phyloP scores from a whole-genome alignment of 164 flowering plant genomes.

The Tinospora cordifolia region DNA sequence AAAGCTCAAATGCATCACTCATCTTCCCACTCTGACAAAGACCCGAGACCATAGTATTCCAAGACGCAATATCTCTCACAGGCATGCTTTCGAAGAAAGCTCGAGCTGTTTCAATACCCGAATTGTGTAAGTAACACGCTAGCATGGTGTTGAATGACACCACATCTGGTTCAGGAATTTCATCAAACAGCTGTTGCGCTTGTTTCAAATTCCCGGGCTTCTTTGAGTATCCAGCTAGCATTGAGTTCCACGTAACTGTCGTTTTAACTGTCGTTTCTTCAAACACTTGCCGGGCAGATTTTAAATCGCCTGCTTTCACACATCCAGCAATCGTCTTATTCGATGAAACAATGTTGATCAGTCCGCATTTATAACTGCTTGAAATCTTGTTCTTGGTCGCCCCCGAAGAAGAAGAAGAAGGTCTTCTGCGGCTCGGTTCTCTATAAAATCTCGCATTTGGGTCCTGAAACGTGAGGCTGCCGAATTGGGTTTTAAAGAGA shows the following conservation, averaged over 20 bases:
- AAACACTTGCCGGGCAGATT: slow-evolving; percentile 15
- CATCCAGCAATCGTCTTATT: slow-evolving; percentile 14
- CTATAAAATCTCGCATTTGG: slow-evolving; percentile 16
- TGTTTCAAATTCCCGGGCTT: slow-evolving; percentile 21
- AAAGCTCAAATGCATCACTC: slow-evolving; percentile 16
- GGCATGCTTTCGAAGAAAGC: slow-evolving; percentile 20
- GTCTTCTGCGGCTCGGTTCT: slow-evolving; percentile 1
- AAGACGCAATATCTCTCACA: slow-evolving; percentile 20
- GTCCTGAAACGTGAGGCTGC: slow-evolving; percentile 8
- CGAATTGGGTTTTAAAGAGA: slow-evolving; percentile 16
- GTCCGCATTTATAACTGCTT: neutral
- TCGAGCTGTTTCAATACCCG: slow-evolving; percentile 15
- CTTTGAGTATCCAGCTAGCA: slow-evolving; percentile 21
- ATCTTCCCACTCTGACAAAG: slow-evolving; percentile 15
- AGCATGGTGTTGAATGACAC: slow-evolving; percentile 23
- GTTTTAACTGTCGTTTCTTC: slow-evolving; percentile 19
- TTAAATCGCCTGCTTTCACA: slow-evolving; percentile 17
- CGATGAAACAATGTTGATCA: slow-evolving; percentile 12
- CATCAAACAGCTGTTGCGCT: slow-evolving; percentile 20
- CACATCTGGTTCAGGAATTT: slow-evolving; percentile 24
- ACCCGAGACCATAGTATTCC: slow-evolving; percentile 33
- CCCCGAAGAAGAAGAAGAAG: neutral
- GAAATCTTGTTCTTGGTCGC: slow-evolving; percentile 16
- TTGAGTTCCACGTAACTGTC: slow-evolving; percentile 21
- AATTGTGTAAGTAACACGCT: slow-evolving; percentile 21